Evolutionary conservation across 2,329 filamentous ascomycete species (phyloP), one percentile per base, ranked within the genome.

Genomic region (Leptographium radiaticola): DNA sequence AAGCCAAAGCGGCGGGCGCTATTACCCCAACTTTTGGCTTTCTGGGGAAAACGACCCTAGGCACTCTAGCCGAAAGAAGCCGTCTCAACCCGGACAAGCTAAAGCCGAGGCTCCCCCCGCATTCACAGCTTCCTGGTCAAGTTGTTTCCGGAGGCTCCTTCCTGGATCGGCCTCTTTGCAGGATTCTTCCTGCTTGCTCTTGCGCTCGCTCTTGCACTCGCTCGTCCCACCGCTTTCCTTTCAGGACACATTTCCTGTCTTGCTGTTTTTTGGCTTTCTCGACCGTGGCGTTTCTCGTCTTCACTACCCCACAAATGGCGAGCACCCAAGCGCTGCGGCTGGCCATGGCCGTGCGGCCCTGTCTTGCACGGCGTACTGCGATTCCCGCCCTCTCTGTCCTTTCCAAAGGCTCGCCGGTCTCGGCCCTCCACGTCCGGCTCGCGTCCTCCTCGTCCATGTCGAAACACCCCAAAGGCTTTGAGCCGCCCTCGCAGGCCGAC

Each of bases 401-500:
- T 15, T 12, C 18, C 20, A n/a, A 12, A 4, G 25, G 11, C 43
- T 31, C 10, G 9, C 20, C 25, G 7, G 20, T 18, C 15, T 30
- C 25, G 6, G 16, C 13, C 6, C 20, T 13, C 20, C 25, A 18
- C 25, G 2, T n/a, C 38, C 13, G 6, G 9, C 16, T 15, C 40
- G 6, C 40, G n/a, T 16, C 49, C n/a, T n/a, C 30, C n/a, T 1
- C 39, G n/a, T 20, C 81, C 55, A 89, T 88, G 16, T 72, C 72
- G 54, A 80, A 79, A 6, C 79, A 81, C 63, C 78, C 79, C 30
- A 66, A 74, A 59, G 80, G 77, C 64, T 89, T 89, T 68, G 71
- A 72, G 54, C 73, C 84, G 12, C 89, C 89, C 0, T 76, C 84
- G 1, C 71, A 79, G 46, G 76, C 83, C 55, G 89, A 95, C 54